These are phyloP conservation scores for Austropuccinia psidii DNA, from an alignment of 1,284 basidiomycete genomes.

Conservation along the genomic window DNA sequence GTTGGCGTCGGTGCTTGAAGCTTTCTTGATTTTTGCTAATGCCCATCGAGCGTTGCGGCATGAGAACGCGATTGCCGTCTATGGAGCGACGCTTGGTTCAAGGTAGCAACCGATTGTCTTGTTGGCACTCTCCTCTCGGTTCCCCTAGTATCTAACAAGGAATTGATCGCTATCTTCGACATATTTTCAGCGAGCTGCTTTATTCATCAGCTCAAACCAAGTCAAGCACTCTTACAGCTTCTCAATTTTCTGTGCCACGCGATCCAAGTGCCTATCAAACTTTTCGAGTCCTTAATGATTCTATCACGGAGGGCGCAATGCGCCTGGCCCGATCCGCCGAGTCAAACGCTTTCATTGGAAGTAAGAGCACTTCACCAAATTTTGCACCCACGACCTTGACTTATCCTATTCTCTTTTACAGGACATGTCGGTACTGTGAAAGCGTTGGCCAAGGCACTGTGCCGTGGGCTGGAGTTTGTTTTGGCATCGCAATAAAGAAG, in stretches of 20 bases:
- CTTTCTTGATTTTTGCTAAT: constrained; percentile 78
- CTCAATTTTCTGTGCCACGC: constrained; percentile 46
- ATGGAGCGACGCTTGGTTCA: constrained; percentile 73
- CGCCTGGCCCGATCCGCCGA: constrained; percentile 56
- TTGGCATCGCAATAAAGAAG: not conserved
- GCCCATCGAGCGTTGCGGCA: constrained; percentile 81
- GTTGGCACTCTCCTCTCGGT: not conserved
- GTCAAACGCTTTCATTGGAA: constrained; percentile 54
- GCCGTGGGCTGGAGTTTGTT: constrained; percentile 57
- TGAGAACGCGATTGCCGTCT: constrained; percentile 85
- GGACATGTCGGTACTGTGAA: constrained; percentile 65
- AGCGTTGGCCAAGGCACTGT: constrained; percentile 78
- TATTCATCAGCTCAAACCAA: constrained; percentile 59
- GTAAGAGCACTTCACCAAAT: constrained; percentile 17
- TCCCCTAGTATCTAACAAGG: constrained; percentile 8
- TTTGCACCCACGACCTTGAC: not conserved
- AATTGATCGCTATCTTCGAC: not conserved
- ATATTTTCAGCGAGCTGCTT: constrained; percentile 57
- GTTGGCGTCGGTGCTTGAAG: constrained; percentile 44
- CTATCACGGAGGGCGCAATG: constrained; percentile 62
- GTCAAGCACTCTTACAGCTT: constrained; percentile 27
- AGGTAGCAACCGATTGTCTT: constrained; percentile 53
- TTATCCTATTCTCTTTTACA: constrained; percentile 7
- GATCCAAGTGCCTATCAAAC: constrained; percentile 75
- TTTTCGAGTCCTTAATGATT: constrained; percentile 57